Conservation (phyloP, 2,329 filamentous ascomycete genomes). For the Alternaria atra region DNA sequence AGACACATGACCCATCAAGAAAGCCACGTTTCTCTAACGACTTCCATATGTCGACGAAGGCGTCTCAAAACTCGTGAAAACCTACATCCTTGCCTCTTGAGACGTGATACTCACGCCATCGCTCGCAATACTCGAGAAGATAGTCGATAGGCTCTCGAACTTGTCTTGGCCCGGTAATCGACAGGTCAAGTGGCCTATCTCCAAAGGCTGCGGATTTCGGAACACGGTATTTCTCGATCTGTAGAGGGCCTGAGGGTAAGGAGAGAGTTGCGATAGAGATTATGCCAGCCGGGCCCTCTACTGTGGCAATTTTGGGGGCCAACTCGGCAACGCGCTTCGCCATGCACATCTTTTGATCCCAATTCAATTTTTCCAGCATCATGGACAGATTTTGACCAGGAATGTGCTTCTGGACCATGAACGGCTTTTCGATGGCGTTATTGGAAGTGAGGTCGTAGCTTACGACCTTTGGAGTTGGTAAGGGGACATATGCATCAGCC, state of each 20-base stretch:
- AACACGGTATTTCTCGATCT: too few relatives aligned
- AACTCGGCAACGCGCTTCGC: constrained; percentile 1
- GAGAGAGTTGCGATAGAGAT: background rate
- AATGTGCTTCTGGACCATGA: constrained; percentile 21
- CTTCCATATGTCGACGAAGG: constrained; percentile 15
- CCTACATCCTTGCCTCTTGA: too few relatives aligned
- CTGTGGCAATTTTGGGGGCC: background rate
- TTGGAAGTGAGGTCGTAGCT: background rate
- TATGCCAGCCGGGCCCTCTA: background rate
- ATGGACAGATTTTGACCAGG: constrained; percentile 9
- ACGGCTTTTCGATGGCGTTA: constrained; percentile 13
- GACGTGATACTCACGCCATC: constrained; percentile 14
- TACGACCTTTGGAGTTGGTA: too few relatives aligned
- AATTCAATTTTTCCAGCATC: constrained; percentile 8
- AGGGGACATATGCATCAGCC: too few relatives aligned
- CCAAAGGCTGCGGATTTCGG: constrained; percentile 4
- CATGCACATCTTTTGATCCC: constrained; percentile 11
- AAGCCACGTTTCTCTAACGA: constrained; percentile 22
- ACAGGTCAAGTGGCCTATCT: too few relatives aligned
- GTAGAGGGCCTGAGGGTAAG: too few relatives aligned
- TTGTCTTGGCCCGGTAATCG: too few relatives aligned
- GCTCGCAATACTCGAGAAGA: constrained; percentile 18
- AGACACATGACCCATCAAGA: constrained; percentile 19
- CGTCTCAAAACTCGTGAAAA: constrained; percentile 14
- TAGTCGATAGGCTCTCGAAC: background rate